phyloP scores from a whole-genome alignment of 1,284 basidiomycete genomes.

The Rhodotorula sp. region DNA sequence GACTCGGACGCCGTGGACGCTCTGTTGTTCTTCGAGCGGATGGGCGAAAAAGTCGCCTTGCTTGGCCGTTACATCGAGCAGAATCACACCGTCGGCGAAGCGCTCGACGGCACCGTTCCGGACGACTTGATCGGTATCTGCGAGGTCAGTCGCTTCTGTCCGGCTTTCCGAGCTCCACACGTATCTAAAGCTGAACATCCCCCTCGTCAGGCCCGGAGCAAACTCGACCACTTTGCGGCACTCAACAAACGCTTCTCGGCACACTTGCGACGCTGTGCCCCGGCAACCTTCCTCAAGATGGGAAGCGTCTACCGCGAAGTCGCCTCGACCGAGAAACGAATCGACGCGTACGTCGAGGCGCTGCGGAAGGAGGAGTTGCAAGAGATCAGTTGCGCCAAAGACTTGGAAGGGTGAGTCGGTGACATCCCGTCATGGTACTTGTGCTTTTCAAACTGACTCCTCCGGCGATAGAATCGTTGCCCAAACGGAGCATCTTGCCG shows the following conservation, averaged over 20 bases:
- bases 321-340: slow-evolving; percentile 79
- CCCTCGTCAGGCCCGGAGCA: slow-evolving; percentile 66
- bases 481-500: slow-evolving; percentile 85
- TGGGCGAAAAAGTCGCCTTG: slow-evolving; percentile 79
- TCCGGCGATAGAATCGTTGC: slow-evolving; percentile 67
- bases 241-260: slow-evolving; percentile 84
- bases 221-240: slow-evolving; percentile 72
- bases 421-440: no score
- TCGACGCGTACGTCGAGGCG: slow-evolving; percentile 86
- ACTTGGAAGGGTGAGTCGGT: slow-evolving; percentile 70
- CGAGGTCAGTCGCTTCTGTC: slow-evolving; percentile 60
- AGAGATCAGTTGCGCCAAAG: slow-evolving; percentile 85
- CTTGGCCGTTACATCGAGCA: slow-evolving; percentile 77
- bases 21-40: slow-evolving; percentile 84
- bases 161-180: neutral
- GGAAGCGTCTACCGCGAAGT: slow-evolving; percentile 83
- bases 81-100: slow-evolving; percentile 75
- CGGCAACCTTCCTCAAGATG: slow-evolving; percentile 76
- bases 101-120: slow-evolving; percentile 72
- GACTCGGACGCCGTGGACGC: slow-evolving; percentile 83
- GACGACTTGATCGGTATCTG: slow-evolving; percentile 83
- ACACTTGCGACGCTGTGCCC: slow-evolving; percentile 71
- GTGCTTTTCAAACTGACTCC: neutral
- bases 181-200: neutral
- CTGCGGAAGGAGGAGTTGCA: slow-evolving; percentile 83